Percentiles rank a stretch among this genome's conserved stretches.
Conservation (phyloP, 2,329 filamentous ascomycete species). For the Colletotrichum simmondsii region DNA sequence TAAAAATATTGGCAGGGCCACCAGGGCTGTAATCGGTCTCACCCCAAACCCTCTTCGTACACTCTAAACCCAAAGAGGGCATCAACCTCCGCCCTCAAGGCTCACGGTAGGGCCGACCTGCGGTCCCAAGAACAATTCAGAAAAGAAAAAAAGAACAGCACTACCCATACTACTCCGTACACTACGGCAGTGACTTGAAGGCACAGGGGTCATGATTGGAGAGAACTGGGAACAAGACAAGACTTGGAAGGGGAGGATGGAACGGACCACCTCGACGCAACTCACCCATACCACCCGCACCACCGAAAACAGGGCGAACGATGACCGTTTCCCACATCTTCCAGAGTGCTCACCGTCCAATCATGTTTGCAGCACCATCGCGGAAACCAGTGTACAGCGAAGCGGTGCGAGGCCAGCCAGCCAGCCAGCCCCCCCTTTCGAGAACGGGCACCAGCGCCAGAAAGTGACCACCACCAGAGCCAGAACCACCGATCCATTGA, state of each 20-base stretch:
- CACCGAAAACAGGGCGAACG: slow-evolving; percentile 32
- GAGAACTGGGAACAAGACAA: background rate
- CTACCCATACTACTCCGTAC: background rate
- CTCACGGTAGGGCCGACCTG: background rate
- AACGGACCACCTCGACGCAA: background rate
- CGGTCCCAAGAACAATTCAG: background rate
- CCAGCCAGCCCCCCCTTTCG: background rate
- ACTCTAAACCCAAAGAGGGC: background rate
- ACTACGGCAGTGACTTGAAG: background rate
- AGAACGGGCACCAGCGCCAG: background rate
- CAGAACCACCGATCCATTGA: too few species aligned
- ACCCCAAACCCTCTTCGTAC: background rate
- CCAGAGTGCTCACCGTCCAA: slow-evolving; percentile 8
- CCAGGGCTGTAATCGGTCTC: background rate
- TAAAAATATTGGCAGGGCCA: background rate
- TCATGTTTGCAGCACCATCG: background rate
- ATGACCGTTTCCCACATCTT: slow-evolving; percentile 19
- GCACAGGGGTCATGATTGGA: background rate
- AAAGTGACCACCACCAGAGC: background rate
- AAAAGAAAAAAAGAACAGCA: background rate
- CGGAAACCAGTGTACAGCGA: background rate
- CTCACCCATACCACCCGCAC: background rate
- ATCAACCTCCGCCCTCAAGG: background rate
- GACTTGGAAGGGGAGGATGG: background rate
- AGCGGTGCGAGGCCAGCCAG: too few species aligned